phyloP scores from a whole-genome alignment of 192 early-diverging fungal genomes.

The Lobosporangium transversale region DNA sequence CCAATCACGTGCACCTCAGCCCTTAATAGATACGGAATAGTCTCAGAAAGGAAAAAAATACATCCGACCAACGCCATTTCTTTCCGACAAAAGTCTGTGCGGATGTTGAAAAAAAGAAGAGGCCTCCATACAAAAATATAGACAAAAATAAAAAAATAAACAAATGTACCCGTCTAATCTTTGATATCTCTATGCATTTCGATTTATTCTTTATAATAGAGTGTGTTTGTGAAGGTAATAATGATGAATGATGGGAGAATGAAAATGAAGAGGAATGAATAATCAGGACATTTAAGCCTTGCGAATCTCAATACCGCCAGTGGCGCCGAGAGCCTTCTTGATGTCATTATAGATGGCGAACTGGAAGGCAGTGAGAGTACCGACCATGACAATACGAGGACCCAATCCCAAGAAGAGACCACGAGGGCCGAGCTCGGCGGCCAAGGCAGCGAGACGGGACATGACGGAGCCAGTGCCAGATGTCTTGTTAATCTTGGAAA shows the following conservation, averaged over 20 bases:
- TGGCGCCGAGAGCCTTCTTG: slow-evolving; percentile 71
- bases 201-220: slow-evolving; percentile 16
- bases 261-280: slow-evolving; percentile 1
- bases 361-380: slow-evolving; percentile 72
- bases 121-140: slow-evolving; percentile 3
- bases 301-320: slow-evolving; percentile 61
- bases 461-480: slow-evolving; percentile 71
- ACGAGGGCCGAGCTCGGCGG: slow-evolving; percentile 63
- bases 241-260: slow-evolving; percentile 21
- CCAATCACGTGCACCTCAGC: too few relatives aligned
- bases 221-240: slow-evolving; percentile 11
- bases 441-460: slow-evolving; percentile 62
- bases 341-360: slow-evolving; percentile 74
- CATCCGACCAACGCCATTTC: too few relatives aligned
- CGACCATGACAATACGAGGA: slow-evolving; percentile 77
- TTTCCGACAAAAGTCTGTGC: too few relatives aligned
- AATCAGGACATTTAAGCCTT: slow-evolving; percentile 23
- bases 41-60: too few relatives aligned
- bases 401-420: slow-evolving; percentile 73
- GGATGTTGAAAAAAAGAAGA: not conserved
- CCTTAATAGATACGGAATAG: too few relatives aligned
- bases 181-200: slow-evolving; percentile 20
- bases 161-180: too few relatives aligned
- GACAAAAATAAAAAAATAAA: not conserved
- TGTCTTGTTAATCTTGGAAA: slow-evolving; percentile 79